phyloP scores from a whole-genome alignment of 495 filamentous ascomycete species.

The Talaromyces liani region DNA sequence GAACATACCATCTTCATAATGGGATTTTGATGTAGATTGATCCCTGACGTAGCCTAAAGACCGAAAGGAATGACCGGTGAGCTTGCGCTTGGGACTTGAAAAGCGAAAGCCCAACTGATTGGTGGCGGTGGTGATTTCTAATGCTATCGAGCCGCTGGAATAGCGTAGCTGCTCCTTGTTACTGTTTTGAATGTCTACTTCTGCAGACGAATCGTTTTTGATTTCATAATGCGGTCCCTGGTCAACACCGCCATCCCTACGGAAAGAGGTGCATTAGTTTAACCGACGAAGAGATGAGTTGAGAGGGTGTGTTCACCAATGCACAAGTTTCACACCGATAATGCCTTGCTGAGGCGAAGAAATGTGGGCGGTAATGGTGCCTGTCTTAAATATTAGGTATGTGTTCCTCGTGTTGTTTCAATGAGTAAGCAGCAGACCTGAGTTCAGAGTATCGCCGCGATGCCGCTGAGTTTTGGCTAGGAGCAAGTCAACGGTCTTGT shows the following conservation, averaged over 20 bases:
- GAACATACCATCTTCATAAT: slow-evolving; percentile 46
- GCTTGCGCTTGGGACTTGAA: slow-evolving; percentile 36
- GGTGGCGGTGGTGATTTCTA: slow-evolving; percentile 41
- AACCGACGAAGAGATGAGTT: too few species aligned
- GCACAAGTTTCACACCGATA: slow-evolving; percentile 54
- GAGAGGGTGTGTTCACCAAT: slow-evolving; percentile 40
- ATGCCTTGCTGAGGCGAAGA: slow-evolving; percentile 52
- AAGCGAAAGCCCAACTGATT: slow-evolving; percentile 54
- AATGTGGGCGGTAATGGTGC: slow-evolving; percentile 21
- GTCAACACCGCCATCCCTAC: slow-evolving; percentile 33
- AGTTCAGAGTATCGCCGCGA: slow-evolving; percentile 52
- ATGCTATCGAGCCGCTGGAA: slow-evolving; percentile 46
- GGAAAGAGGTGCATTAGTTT: not conserved
- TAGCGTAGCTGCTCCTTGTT: slow-evolving; percentile 41
- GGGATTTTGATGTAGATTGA: slow-evolving; percentile 40
- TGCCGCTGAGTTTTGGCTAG: slow-evolving; percentile 35
- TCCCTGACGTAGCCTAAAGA: slow-evolving; percentile 52
- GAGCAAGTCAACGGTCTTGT: slow-evolving; percentile 28
- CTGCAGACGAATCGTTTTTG: slow-evolving; percentile 31
- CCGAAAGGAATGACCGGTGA: slow-evolving; percentile 53
- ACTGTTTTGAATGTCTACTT: slow-evolving; percentile 39
- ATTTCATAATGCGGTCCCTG: slow-evolving; percentile 59
- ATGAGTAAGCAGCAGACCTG: slow-evolving; percentile 25
- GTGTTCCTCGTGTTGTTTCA: not conserved
- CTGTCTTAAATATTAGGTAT: slow-evolving; percentile 7